Evolutionary conservation across 805 yeast genomes (phyloP), one percentile per base, ranked within the genome.

Genomic region (Ascoidea asiatica): DNA sequence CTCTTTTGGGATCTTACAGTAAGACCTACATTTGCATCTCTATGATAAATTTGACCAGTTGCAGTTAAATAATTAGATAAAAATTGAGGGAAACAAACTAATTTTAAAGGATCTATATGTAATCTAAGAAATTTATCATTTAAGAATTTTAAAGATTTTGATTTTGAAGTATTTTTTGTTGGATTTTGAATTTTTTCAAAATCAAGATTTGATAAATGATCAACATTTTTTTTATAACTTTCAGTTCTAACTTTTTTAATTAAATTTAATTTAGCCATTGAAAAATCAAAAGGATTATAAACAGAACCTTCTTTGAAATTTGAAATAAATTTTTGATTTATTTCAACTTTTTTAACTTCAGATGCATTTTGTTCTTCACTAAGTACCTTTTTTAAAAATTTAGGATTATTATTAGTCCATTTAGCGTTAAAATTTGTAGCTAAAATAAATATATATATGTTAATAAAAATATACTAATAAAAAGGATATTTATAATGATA

Each of bases 251-350:
- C 43, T 50, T 66, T 70, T 50, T 59, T 66, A 41, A 75, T 79
- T 52, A 76, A 71, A 48, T 70, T 66, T 37, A 75, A 54, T 52
- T 72, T 75, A 40, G 79, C 75, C 54, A 76, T 60, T 23, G 84
- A 73, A 53, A 86, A 85, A 59, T 85, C 95, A 61, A 79, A 81
- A 43, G 95, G 92, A 53, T 83, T 90, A 57, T 87, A 87, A 0
- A 76, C 72, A 4, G 72, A 63, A 41, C 75, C 76, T 4, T 63
- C 62, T 15, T 59, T 64, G 56, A 81, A 77, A 45, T 61, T 69
- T 54, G 65, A 70, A 35, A 70, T 60, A 47, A 73, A 67, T 7
- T 50, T 46, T 42, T 65, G 60, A 50, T 62, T 61, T 43, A 65
- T 53, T 44, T 53, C 49, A 50, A 55, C 59, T 44, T 53, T 53